Percentiles rank a stretch among this genome's conserved stretches.
Evolutionary conservation across 768 basidiomycete genomes (phyloP).

Genomic region (Lactarius tabidus): DNA sequence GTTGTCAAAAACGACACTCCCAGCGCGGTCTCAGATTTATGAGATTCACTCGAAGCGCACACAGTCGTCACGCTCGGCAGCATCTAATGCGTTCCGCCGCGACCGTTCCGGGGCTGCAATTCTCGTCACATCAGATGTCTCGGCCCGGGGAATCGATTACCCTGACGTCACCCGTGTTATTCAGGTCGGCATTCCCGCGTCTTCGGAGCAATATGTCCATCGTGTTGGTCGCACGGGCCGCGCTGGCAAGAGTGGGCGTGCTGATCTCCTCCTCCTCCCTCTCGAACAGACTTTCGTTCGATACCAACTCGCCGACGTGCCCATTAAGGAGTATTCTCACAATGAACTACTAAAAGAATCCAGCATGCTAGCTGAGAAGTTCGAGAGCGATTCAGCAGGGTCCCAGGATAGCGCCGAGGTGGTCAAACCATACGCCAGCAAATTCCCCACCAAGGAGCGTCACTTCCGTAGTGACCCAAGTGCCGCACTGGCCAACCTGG

Average conservation of each 20-base stretch:
- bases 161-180: constrained; percentile 86
- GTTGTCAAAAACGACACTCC: constrained; percentile 42
- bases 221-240: constrained; percentile 85
- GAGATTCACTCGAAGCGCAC: constrained; percentile 80
- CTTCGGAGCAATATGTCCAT: constrained; percentile 73
- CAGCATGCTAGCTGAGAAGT: constrained; percentile 41
- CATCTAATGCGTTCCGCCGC: constrained; percentile 56
- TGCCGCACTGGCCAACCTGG: constrained; percentile 13
- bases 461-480: background rate
- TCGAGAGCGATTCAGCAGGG: constrained; percentile 42
- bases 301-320: constrained; percentile 59
- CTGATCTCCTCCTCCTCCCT: constrained; percentile 75
- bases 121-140: constrained; percentile 83
- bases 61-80: constrained; percentile 51
- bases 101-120: constrained; percentile 53
- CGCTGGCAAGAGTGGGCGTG: constrained; percentile 55
- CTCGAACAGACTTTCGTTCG: constrained; percentile 72
- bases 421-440: background rate
- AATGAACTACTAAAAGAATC: constrained; percentile 47
- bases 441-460: background rate
- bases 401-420: constrained; percentile 30
- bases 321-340: constrained; percentile 56
- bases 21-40: constrained; percentile 58
- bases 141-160: constrained; percentile 86
- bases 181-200: constrained; percentile 78